Percentiles rank a stretch among this genome's conserved stretches.
These are phyloP conservation scores for Corynespora cassiicola DNA, from an alignment of 2,329 filamentous ascomycete genomes.

Conservation along the genomic window DNA sequence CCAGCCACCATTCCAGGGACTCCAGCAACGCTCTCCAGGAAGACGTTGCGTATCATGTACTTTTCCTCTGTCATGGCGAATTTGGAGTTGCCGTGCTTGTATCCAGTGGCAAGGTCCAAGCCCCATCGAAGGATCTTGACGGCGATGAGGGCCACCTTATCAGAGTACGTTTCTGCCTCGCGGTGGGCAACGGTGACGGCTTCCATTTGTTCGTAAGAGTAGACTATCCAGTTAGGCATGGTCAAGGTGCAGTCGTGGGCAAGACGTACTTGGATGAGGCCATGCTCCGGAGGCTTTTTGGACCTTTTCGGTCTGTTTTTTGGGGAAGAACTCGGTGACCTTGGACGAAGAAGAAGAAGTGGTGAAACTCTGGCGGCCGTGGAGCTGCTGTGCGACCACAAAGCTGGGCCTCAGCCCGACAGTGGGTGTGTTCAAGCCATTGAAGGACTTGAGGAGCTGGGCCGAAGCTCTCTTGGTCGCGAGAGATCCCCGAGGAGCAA, in stretches of 20 bases:
- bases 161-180: slow-evolving; percentile 72
- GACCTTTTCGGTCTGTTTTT: slow-evolving; percentile 52
- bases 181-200: slow-evolving; percentile 78
- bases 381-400: slow-evolving; percentile 36
- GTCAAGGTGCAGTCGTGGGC: not conserved
- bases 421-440: slow-evolving; percentile 31
- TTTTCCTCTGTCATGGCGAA: slow-evolving; percentile 82
- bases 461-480: slow-evolving; percentile 45
- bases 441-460: slow-evolving; percentile 45
- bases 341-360: slow-evolving; percentile 37
- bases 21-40: slow-evolving; percentile 92
- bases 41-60: slow-evolving; percentile 89
- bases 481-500: slow-evolving; percentile 29
- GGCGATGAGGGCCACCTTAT: slow-evolving; percentile 78
- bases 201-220: slow-evolving; percentile 80
- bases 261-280: slow-evolving; percentile 52
- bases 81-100: slow-evolving; percentile 71
- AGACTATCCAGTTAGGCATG: slow-evolving; percentile 53
- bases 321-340: slow-evolving; percentile 56
- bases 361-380: slow-evolving; percentile 48
- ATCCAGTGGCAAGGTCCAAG: slow-evolving; percentile 83
- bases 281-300: slow-evolving; percentile 55
- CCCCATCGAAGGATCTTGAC: slow-evolving; percentile 78
- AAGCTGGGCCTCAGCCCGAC: slow-evolving; percentile 39
- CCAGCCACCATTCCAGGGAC: slow-evolving; percentile 97